These are phyloP conservation scores for Coffea canephora DNA, from an alignment of 257 asterid genomes.

Conservation along the genomic window DNA sequence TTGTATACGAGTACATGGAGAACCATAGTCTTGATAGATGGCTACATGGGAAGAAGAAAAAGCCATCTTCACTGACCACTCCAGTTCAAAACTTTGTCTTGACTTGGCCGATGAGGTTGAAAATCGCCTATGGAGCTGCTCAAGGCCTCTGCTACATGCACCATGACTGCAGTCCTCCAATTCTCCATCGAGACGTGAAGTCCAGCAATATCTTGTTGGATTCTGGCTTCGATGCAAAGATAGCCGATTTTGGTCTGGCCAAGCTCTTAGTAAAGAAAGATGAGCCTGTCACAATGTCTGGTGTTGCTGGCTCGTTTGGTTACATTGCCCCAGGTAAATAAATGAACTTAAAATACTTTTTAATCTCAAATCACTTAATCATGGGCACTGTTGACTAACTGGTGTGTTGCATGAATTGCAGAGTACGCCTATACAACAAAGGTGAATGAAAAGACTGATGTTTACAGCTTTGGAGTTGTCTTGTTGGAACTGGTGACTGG, in stretches of 20 bases:
- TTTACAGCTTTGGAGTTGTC: conserved; percentile 46
- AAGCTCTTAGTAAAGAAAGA: conserved; percentile 44
- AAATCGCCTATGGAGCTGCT: conserved; percentile 61
- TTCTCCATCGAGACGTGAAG: conserved; percentile 64
- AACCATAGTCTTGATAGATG: conserved; percentile 60
- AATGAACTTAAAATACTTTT: not conserved
- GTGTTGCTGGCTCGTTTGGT: conserved; percentile 64
- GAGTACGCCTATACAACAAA: conserved; percentile 65
- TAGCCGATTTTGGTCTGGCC: conserved; percentile 69
- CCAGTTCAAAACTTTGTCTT: conserved; percentile 18
- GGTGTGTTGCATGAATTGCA: conserved; percentile 23
- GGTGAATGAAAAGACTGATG: conserved; percentile 43
- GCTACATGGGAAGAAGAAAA: conserved; percentile 42
- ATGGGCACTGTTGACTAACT: not conserved
- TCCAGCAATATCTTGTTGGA: conserved; percentile 66
- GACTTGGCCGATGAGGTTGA: conserved; percentile 65
- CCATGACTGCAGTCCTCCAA: conserved; percentile 56
- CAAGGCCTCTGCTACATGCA: conserved; percentile 74
- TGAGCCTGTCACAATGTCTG: conserved; percentile 50
- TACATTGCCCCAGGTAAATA: conserved; percentile 69
- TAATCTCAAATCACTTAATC: not conserved
- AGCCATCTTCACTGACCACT: not conserved
- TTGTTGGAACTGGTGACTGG: conserved; percentile 45
- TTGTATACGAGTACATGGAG: conserved; percentile 59
- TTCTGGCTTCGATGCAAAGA: conserved; percentile 46